Evolutionary conservation across 2,329 filamentous ascomycete species (phyloP).

Genomic region (Mycocentrospora acerina): DNA sequence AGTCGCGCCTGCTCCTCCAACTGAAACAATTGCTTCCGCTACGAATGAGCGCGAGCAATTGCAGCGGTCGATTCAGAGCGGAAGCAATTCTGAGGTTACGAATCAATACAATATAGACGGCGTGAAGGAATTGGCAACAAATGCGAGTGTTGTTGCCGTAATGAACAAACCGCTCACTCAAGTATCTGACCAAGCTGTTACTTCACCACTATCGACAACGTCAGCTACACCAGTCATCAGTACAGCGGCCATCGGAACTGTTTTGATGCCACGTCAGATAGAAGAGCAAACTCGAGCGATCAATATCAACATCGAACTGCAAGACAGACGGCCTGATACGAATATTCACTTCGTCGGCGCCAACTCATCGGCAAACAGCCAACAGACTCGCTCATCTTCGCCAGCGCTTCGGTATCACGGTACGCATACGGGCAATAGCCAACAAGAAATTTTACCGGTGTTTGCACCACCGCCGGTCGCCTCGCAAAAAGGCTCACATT

Average conservation of each 20-base stretch:
- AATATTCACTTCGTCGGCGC: conserved; percentile 13
- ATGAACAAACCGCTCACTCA: conserved; percentile 4
- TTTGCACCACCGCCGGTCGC: conserved; percentile 36
- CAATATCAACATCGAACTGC: conserved; percentile 36
- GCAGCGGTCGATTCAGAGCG: conserved; percentile 1
- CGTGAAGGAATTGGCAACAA: conserved; percentile 2
- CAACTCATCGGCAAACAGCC: conserved; percentile 17
- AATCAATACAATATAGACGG: too few relatives aligned
- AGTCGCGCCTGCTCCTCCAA: conserved; percentile 5
- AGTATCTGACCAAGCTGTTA: conserved; percentile 6
- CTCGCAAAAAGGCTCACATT: conserved; percentile 26
- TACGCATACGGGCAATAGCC: conserved; percentile 8
- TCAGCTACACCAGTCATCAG: conserved; percentile 36
- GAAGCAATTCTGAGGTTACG: neutral
- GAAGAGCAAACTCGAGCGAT: conserved; percentile 25
- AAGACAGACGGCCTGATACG: conserved; percentile 24
- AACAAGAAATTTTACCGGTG: conserved; percentile 21
- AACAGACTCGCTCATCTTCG: conserved; percentile 19
- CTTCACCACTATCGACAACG: conserved; percentile 30
- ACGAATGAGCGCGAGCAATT: neutral
- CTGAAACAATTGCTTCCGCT: conserved; percentile 2
- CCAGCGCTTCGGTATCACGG: conserved; percentile 16
- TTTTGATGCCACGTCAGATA: conserved; percentile 35
- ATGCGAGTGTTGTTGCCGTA: neutral
- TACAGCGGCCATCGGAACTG: conserved; percentile 34